Conservation (phyloP, 1,284 basidiomycete genomes). For the Apiotrichum laibachii region DNA sequence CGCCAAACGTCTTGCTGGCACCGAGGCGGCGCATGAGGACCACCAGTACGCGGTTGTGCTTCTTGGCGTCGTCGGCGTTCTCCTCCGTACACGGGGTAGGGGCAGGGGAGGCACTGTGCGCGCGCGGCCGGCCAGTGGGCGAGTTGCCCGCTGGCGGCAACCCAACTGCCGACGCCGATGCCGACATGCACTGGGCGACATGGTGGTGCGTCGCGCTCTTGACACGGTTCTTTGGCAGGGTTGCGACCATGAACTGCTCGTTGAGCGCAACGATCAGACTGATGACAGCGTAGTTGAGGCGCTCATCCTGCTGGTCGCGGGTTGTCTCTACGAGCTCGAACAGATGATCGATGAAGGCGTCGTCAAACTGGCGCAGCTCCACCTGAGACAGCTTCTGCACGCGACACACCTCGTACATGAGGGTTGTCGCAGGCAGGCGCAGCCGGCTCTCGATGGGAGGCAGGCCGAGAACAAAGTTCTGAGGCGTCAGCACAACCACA, state of each 20-base stretch:
- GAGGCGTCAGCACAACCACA: conserved; percentile 8
- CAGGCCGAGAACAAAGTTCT: conserved; percentile 44
- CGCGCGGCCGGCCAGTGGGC: not conserved
- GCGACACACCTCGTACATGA: conserved; percentile 87
- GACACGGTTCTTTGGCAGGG: conserved; percentile 36
- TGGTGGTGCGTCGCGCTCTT: conserved; percentile 39
- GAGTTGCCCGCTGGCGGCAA: conserved; percentile 2
- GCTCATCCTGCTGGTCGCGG: conserved; percentile 79
- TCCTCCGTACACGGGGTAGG: conserved; percentile 14
- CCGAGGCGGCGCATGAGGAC: conserved; percentile 79
- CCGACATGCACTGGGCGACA: conserved; percentile 33
- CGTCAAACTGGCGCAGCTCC: conserved; percentile 72
- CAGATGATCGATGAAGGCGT: conserved; percentile 80
- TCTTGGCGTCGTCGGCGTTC: conserved; percentile 44
- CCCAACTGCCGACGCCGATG: conserved; percentile 11
- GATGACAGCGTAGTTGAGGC: conserved; percentile 89
- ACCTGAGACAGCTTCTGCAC: conserved; percentile 74
- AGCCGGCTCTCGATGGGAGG: conserved; percentile 75
- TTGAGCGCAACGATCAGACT: conserved; percentile 91
- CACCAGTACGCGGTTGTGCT: conserved; percentile 71
- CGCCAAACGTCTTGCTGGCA: conserved; percentile 89
- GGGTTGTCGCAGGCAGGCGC: conserved; percentile 64
- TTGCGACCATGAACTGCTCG: conserved; percentile 95
- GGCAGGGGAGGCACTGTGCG: conserved; percentile 8
- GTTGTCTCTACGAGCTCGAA: conserved; percentile 95